Base-by-base conservation (phyloP, 176 grass and related monocot species). In the Carex scoparia region DNA sequence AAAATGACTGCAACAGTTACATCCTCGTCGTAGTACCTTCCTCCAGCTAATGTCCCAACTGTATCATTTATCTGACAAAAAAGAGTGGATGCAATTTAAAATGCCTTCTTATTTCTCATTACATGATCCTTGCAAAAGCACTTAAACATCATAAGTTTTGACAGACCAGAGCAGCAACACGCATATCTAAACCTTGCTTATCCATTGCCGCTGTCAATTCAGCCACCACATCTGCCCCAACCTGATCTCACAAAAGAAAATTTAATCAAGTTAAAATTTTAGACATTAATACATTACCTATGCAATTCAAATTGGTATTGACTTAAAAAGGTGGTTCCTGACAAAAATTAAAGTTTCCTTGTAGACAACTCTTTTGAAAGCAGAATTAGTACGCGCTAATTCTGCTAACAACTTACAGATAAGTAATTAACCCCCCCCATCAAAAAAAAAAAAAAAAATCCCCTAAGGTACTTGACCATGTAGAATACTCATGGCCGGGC, bases 11-110 rank as follows among this genome's bases (percentile, higher is more conserved):
- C 95, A 19, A 87, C 87, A 4, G 85, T 79, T 11, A 91, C 95
- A 90, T 98, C 85, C 33, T 98, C 55, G 61, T 98, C 92, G 1
- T 87, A 65, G 74, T 93, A 98, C 64, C 92, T 94, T 67, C 87
- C 89, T 89, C 91, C 95, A 73, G 91, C 92, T 79, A 98, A 85
- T 51, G 91, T 98, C 49, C 92, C 95, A 75, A 98, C 88, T 79
- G 92, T 89, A 44, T 98, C 95, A 81, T 98, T 98, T 62, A 94
- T 90, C 95, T 98, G 71, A 28, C 68, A 84, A 80, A 83, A 88
- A 88, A 61, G 33, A 87, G 57, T 84, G 48, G 13, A 80, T 82
- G 51, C 78, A 7, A 28, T 67, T 62, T 46, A 54, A 10, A 15
- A 69, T 35, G 2, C 3, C 32, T 56, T 69, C 58, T 19, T 82